Base-by-base conservation (phyloP, 352 stramenopile genomes). In the Phytophthora foliorum region DNA sequence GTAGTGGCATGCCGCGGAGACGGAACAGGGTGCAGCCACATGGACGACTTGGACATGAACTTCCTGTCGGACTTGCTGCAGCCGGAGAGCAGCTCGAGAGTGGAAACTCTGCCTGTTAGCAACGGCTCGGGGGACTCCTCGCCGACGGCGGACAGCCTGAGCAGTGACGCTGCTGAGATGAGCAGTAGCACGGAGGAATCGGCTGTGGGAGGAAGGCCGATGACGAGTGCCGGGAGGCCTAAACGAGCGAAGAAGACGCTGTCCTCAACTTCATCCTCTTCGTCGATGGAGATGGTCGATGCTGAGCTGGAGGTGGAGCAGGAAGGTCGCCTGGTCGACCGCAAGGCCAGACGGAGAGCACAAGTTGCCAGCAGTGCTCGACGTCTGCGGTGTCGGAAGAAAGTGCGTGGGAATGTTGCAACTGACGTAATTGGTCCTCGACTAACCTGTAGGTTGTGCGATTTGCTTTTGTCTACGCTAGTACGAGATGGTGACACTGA, bases 291-390 rank as follows among this genome's bases (percentile, higher is more conserved):
- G 27, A 14, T 53, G 2, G 41, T 57, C 5, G 55, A 71, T 27
- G 46, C 50, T 10, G 62, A 65, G 29, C 22, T 24, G 1, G 61
- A 80, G 27, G 41, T 44, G 25, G 31, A 78, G 14, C n/a, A 50
- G 22, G 49, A 69, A 39, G 38, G 21, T 19, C 10, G 22, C 31
- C 1, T 48, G 8, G 27, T 66, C 2, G 77, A 85, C 11, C 77
- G 75, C 59, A 81, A 79, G 22, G 71, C 68, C 7, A 74, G 72
- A 61, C 79, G 77, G 3, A 56, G 79, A 48, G 70, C 78, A 29
- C 79, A 88, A 27, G 68, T 88, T 22, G 79, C 77, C 5, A 85
- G 71, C 52, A 88, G 79, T 59, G 75, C 76, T 8, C 79, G 77
- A 6, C 76, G 79, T 31, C 76, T 85, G 39, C 76, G 79, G 13